phyloP scores from a whole-genome alignment of 1,284 basidiomycete genomes.

The Apiotrichum siamense region DNA sequence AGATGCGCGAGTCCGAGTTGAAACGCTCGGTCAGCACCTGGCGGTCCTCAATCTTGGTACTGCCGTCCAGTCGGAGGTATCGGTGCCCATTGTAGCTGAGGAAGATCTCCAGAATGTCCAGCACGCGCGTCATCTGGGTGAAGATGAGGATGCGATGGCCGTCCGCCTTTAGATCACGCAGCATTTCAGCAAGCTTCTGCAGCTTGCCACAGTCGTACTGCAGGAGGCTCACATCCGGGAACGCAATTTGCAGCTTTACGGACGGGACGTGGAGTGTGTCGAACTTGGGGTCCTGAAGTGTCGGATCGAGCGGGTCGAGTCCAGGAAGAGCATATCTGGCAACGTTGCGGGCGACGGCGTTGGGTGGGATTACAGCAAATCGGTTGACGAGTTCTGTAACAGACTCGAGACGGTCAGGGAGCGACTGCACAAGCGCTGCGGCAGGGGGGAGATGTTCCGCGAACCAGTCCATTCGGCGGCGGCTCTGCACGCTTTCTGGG shows the following conservation, averaged over 20 bases:
- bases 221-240: constrained; percentile 81
- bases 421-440: constrained; percentile 58
- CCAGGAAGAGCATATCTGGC: constrained; percentile 46
- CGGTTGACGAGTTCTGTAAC: constrained; percentile 59
- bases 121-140: constrained; percentile 92
- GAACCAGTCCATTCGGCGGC: constrained; percentile 26
- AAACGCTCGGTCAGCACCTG: constrained; percentile 96
- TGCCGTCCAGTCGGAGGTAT: constrained; percentile 86
- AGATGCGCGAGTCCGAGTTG: constrained; percentile 82
- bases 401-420: constrained; percentile 56
- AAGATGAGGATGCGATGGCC: constrained; percentile 91
- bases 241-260: constrained; percentile 87
- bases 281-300: constrained; percentile 50
- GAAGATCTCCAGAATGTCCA: constrained; percentile 92
- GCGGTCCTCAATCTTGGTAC: constrained; percentile 91
- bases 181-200: constrained; percentile 70
- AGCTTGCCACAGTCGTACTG: constrained; percentile 98
- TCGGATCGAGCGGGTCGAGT: constrained; percentile 36
- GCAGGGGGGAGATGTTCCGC: constrained; percentile 46
- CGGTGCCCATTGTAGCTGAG: constrained; percentile 89
- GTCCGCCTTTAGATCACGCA: constrained; percentile 75
- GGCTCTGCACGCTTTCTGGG: constrained; percentile 55
- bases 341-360: constrained; percentile 70
- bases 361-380: constrained; percentile 79
- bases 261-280: constrained; percentile 65